Conservation (phyloP, 2,329 filamentous ascomycete species). For the Mycosphaerella arachidis region DNA sequence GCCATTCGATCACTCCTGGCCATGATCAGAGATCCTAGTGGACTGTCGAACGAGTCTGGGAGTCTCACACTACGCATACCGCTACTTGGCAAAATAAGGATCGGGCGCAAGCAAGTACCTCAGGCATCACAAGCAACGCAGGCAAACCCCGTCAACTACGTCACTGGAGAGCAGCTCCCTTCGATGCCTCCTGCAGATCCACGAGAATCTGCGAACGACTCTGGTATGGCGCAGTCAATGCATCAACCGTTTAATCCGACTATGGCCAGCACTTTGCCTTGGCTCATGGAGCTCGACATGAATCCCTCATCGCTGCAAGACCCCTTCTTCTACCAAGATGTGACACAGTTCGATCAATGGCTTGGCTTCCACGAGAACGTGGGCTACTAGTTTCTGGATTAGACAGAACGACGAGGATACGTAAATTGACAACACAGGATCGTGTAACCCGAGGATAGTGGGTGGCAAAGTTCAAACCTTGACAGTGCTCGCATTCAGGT, state of each 20-base stretch:
- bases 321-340: conserved; percentile 17
- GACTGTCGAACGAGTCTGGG: conserved; percentile 1
- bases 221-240: background rate
- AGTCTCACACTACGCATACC: conserved; percentile 16
- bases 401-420: too few species aligned
- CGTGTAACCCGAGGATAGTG: background rate
- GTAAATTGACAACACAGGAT: too few species aligned
- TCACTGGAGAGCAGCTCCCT: background rate
- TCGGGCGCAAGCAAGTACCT: conserved; percentile 10
- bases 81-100: conserved; percentile 20
- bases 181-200: background rate
- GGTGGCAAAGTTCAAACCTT: too few species aligned
- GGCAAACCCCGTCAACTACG: background rate
- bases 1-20: conserved; percentile 18
- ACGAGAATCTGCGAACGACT: background rate
- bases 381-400: background rate
- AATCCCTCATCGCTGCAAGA: conserved; percentile 15
- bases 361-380: conserved; percentile 1
- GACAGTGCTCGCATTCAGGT: too few species aligned
- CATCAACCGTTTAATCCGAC: background rate
- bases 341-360: conserved; percentile 13
- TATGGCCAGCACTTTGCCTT: conserved; percentile 9
- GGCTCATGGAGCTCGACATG: conserved; percentile 21
- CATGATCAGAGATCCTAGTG: conserved; percentile 11
- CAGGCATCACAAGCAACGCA: background rate